Percentiles rank a stretch among this genome's conserved stretches.
Evolutionary conservation across 2,329 filamentous ascomycete species (phyloP).

Genomic region (Massarina eburnea): DNA sequence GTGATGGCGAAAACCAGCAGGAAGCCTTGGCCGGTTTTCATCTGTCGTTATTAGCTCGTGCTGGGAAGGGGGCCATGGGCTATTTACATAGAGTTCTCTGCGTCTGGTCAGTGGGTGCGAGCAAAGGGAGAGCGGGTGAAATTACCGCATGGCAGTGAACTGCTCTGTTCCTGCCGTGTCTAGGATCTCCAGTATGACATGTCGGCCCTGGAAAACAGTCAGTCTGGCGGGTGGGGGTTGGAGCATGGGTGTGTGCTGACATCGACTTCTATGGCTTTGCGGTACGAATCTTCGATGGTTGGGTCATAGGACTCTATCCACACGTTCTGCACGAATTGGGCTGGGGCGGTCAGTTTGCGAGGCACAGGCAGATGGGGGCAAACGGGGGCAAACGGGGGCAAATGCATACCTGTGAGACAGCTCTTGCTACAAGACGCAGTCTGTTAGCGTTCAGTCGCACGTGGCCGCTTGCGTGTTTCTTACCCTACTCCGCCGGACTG

Average conservation of each 20-base stretch:
- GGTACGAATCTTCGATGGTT: slow-evolving; percentile 64
- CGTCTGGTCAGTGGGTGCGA: not conserved
- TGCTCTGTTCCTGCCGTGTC: slow-evolving; percentile 92
- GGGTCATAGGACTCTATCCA: slow-evolving; percentile 73
- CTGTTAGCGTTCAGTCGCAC: slow-evolving; percentile 6
- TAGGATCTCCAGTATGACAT: slow-evolving; percentile 87
- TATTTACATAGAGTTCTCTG: slow-evolving; percentile 29
- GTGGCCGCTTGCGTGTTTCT: not conserved
- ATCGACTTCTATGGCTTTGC: slow-evolving; percentile 71
- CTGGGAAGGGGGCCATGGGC: not conserved
- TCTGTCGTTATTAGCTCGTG: slow-evolving; percentile 55
- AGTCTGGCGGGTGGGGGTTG: slow-evolving; percentile 4
- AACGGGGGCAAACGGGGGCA: not conserved
- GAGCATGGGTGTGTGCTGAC: slow-evolving; percentile 60
- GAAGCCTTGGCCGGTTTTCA: slow-evolving; percentile 92
- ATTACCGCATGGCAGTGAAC: slow-evolving; percentile 60
- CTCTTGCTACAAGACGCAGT: slow-evolving; percentile 73
- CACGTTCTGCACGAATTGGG: slow-evolving; percentile 70
- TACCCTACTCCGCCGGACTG: slow-evolving; percentile 73
- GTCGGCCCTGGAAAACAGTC: slow-evolving; percentile 64
- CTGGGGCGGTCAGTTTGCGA: slow-evolving; percentile 43
- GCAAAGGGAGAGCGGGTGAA: not conserved
- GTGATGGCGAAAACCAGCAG: slow-evolving; percentile 91
- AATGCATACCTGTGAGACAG: slow-evolving; percentile 75
- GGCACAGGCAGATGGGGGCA: not conserved